phyloP scores from a whole-genome alignment of 805 yeast genomes.

The Ogataea saltuana region DNA sequence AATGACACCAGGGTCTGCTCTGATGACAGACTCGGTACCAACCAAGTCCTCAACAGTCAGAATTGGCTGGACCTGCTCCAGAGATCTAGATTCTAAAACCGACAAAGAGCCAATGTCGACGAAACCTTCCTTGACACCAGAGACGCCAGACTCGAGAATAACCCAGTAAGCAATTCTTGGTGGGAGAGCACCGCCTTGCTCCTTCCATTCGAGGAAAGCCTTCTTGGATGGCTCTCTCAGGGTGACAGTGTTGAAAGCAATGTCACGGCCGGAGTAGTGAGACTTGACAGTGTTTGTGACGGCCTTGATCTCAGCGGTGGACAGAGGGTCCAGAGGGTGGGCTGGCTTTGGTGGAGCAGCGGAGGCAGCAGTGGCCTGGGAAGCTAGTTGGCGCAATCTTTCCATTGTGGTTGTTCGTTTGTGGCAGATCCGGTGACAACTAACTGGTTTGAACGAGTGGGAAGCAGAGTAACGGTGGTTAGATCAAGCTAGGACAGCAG shows the following conservation, averaged over 20 bases:
- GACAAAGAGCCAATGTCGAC: slow-evolving; percentile 54
- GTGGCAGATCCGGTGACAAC: slow-evolving; percentile 1
- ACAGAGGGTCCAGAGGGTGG: slow-evolving; percentile 73
- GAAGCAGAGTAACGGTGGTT: neutral
- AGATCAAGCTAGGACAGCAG: too few relatives aligned
- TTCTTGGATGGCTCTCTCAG: slow-evolving; percentile 69
- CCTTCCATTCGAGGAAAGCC: slow-evolving; percentile 66
- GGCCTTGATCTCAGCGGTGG: slow-evolving; percentile 60
- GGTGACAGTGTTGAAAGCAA: slow-evolving; percentile 68
- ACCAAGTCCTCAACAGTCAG: slow-evolving; percentile 69
- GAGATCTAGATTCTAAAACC: slow-evolving; percentile 47
- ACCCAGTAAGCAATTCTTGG: slow-evolving; percentile 70
- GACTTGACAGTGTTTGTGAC: slow-evolving; percentile 54
- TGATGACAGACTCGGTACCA: slow-evolving; percentile 61
- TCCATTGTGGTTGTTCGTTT: slow-evolving; percentile 52
- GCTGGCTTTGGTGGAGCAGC: slow-evolving; percentile 55
- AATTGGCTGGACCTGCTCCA: slow-evolving; percentile 71
- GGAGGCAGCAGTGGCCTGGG: slow-evolving; percentile 57
- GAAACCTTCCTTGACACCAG: slow-evolving; percentile 71
- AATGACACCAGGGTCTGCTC: slow-evolving; percentile 70
- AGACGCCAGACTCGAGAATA: slow-evolving; percentile 54
- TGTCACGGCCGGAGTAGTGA: slow-evolving; percentile 43
- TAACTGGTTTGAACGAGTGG: neutral
- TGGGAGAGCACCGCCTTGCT: slow-evolving; percentile 58
- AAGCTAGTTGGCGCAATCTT: slow-evolving; percentile 63